These are phyloP conservation scores for Aspergillus unguis DNA, from an alignment of 2,329 filamentous ascomycete species.

Conservation along the genomic window DNA sequence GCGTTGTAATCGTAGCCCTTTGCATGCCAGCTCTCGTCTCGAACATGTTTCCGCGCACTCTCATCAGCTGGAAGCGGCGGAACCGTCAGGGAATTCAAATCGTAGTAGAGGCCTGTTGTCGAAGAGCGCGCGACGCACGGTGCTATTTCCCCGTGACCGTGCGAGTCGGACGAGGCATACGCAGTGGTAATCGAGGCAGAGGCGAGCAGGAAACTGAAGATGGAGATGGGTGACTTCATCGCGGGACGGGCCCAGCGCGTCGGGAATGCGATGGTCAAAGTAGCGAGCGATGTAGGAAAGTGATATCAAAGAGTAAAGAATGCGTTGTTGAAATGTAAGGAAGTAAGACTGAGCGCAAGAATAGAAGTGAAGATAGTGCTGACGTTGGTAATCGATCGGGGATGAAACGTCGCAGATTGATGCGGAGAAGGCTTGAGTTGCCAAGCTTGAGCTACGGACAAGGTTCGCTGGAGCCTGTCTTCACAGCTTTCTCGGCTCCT, in stretches of 20 bases:
- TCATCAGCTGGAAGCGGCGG: constrained; percentile 44
- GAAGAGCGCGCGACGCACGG: constrained; percentile 63
- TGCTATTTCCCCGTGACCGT: constrained; percentile 43
- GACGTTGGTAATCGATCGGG: too few relatives aligned
- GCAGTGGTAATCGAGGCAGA: constrained; percentile 29
- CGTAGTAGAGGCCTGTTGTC: constrained; percentile 61
- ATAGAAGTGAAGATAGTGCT: neutral
- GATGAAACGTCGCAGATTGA: constrained; percentile 15
- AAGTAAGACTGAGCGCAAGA: neutral
- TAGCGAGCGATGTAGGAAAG: constrained; percentile 8
- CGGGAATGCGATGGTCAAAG: too few relatives aligned
- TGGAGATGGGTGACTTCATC: constrained; percentile 36
- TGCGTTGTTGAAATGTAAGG: neutral
- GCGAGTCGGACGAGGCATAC: constrained; percentile 37
- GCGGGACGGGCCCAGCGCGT: too few relatives aligned
- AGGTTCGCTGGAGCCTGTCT: neutral
- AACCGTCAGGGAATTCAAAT: constrained; percentile 57
- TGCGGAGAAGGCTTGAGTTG: constrained; percentile 7
- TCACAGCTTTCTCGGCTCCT: constrained; percentile 3
- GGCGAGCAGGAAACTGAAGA: constrained; percentile 33
- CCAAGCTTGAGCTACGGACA: neutral
- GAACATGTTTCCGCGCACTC: constrained; percentile 36
- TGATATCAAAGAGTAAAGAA: neutral
- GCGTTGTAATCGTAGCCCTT: constrained; percentile 49
- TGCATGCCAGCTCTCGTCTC: constrained; percentile 47